These are phyloP conservation scores for Syncephalastrum racemosum DNA, from an alignment of 371 early-diverging fungal species.

Conservation along the genomic window DNA sequence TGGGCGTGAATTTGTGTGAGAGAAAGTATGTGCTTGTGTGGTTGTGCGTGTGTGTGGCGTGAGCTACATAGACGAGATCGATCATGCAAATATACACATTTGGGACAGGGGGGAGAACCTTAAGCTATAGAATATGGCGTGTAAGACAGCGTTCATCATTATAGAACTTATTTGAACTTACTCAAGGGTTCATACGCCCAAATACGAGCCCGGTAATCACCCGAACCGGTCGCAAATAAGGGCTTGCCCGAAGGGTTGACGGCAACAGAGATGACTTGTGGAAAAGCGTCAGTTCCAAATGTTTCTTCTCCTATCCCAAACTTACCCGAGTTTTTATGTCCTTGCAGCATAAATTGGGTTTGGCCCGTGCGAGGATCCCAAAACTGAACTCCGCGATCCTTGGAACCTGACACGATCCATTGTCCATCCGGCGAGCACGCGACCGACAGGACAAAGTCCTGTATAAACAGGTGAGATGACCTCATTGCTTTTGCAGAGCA, in stretches of 20 bases:
- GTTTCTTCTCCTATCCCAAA: neutral
- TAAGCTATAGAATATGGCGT: neutral
- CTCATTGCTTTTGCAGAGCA: neutral
- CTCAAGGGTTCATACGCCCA: constrained; percentile 75
- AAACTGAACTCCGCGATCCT: constrained; percentile 95
- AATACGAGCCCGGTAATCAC: constrained; percentile 91
- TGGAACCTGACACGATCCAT: constrained; percentile 93
- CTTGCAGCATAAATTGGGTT: constrained; percentile 91
- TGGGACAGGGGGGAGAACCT: neutral
- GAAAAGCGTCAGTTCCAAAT: neutral
- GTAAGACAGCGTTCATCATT: neutral
- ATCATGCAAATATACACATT: constrained; percentile 8
- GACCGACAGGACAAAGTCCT: constrained; percentile 96
- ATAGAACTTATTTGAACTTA: neutral
- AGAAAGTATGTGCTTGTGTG: neutral
- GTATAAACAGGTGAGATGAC: neutral
- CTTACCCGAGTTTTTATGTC: constrained; percentile 93
- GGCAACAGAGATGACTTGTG: constrained; percentile 86
- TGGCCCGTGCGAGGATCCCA: constrained; percentile 87
- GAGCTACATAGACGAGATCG: constrained; percentile 10
- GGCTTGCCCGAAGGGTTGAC: constrained; percentile 76
- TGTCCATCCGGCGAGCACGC: constrained; percentile 90
- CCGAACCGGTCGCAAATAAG: constrained; percentile 96
- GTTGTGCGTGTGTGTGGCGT: constrained; percentile 2
- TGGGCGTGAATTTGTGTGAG: neutral